These are phyloP conservation scores for Macrophomina phaseolina DNA, from an alignment of 2,329 filamentous ascomycete species.

Conservation along the genomic window DNA sequence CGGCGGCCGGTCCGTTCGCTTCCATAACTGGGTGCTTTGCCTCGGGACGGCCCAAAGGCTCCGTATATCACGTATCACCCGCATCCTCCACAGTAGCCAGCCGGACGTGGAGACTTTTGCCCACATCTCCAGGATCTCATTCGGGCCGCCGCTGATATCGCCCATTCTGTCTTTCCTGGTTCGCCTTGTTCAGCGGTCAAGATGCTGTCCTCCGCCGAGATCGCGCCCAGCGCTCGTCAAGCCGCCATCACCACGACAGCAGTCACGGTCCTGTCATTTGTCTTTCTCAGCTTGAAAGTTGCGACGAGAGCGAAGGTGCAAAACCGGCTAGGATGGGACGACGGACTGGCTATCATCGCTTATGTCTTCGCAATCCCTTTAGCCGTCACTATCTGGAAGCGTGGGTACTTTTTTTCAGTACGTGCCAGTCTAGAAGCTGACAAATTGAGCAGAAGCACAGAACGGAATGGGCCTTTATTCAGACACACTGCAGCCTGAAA, in stretches of 20 bases:
- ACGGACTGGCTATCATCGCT: not conserved
- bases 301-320: not conserved
- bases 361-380: not conserved
- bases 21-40: not conserved
- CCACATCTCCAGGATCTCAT: not conserved
- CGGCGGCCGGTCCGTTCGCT: not conserved
- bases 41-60: not conserved
- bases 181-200: too few relatives aligned
- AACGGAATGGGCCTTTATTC: conserved; percentile 7
- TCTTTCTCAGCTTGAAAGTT: not conserved
- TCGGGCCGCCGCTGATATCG: not conserved
- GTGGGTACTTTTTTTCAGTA: not conserved
- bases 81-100: not conserved
- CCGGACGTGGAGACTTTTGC: not conserved
- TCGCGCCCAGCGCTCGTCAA: not conserved
- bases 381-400: not conserved
- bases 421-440: not conserved
- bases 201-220: not conserved
- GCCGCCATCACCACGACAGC: not conserved
- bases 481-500: not conserved
- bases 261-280: not conserved
- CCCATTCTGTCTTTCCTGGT: not conserved
- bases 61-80: conserved; percentile 1
- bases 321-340: conserved; percentile 11
- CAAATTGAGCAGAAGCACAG: not conserved